A percentile compares a stretch with the other conserved stretches of the same genome.
These are phyloP conservation scores for Beverwykella pulmonaria DNA, from an alignment of 495 filamentous ascomycete species.

Conservation along the genomic window DNA sequence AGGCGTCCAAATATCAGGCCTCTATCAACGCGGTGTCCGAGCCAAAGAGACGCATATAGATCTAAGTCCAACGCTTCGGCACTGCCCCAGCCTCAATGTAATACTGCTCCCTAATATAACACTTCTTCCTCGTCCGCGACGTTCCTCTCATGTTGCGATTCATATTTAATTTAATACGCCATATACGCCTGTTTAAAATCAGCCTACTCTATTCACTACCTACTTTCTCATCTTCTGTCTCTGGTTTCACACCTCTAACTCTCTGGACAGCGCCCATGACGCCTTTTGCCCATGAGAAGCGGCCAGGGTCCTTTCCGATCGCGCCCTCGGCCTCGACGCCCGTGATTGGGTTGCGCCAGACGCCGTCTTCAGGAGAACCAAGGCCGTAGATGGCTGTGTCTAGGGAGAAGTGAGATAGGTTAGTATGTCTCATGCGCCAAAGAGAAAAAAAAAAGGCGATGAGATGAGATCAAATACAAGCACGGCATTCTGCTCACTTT, in stretches of 20 bases:
- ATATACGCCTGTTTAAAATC: background rate
- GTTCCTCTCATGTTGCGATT: too few relatives aligned
- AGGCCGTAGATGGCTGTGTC: conserved; percentile 64
- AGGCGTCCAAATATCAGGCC: too few relatives aligned
- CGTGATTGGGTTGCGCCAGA: conserved; percentile 58
- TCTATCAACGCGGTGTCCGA: too few relatives aligned
- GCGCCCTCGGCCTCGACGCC: conserved; percentile 61
- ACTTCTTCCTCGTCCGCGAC: too few relatives aligned
- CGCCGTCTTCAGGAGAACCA: conserved; percentile 58
- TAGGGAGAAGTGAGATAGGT: background rate
- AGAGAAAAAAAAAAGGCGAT: too few relatives aligned
- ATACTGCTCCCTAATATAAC: too few relatives aligned
- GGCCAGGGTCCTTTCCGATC: conserved; percentile 61
- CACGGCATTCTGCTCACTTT: conserved; percentile 47
- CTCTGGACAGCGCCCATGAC: conserved; percentile 63
- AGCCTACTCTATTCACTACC: background rate
- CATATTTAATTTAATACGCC: background rate
- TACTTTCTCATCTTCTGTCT: background rate
- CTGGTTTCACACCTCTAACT: conserved; percentile 52
- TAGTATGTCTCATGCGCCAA: background rate
- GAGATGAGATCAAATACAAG: too few relatives aligned
- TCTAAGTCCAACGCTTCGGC: too few relatives aligned
- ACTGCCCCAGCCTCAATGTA: too few relatives aligned
- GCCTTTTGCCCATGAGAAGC: conserved; percentile 65
- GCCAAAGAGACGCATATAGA: too few relatives aligned